These are phyloP conservation scores for Neospermospora avenae DNA, from an alignment of 2,329 filamentous ascomycete genomes.

Conservation along the genomic window DNA sequence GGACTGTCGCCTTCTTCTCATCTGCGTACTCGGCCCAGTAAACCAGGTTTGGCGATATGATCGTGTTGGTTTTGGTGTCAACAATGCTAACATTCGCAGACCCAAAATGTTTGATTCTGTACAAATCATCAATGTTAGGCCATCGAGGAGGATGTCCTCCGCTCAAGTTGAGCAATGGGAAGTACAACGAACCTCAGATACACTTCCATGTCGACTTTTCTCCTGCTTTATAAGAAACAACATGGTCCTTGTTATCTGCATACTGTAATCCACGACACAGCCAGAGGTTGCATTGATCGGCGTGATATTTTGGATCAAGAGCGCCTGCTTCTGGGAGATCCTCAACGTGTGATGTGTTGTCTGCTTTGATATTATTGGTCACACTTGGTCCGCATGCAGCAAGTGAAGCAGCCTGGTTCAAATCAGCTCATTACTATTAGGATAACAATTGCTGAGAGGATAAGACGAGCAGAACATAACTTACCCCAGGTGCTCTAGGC, in stretches of 20 bases:
- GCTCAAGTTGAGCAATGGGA: neutral
- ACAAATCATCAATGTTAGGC: neutral
- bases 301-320: slow-evolving; percentile 29
- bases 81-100: slow-evolving; percentile 53
- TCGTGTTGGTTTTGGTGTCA: slow-evolving; percentile 43
- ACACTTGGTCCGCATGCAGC: slow-evolving; percentile 44
- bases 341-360: slow-evolving; percentile 33
- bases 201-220: slow-evolving; percentile 42
- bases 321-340: slow-evolving; percentile 36
- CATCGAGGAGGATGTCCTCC: neutral
- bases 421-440: slow-evolving; percentile 36
- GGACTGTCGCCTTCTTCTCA: slow-evolving; percentile 39
- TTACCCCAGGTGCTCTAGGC: neutral
- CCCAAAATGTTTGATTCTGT: slow-evolving; percentile 48
- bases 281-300: slow-evolving; percentile 38
- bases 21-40: slow-evolving; percentile 49
- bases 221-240: slow-evolving; percentile 42
- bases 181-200: slow-evolving; percentile 26
- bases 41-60: slow-evolving; percentile 43
- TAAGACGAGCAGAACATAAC: slow-evolving; percentile 20
- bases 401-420: slow-evolving; percentile 40
- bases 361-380: slow-evolving; percentile 31
- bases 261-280: slow-evolving; percentile 47
- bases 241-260: slow-evolving; percentile 40
- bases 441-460: slow-evolving; percentile 39